Evolutionary conservation across 148 eudicot genomes (phyloP), one percentile per base, ranked within the genome.

Genomic region (Chenopodium berlandieri): DNA sequence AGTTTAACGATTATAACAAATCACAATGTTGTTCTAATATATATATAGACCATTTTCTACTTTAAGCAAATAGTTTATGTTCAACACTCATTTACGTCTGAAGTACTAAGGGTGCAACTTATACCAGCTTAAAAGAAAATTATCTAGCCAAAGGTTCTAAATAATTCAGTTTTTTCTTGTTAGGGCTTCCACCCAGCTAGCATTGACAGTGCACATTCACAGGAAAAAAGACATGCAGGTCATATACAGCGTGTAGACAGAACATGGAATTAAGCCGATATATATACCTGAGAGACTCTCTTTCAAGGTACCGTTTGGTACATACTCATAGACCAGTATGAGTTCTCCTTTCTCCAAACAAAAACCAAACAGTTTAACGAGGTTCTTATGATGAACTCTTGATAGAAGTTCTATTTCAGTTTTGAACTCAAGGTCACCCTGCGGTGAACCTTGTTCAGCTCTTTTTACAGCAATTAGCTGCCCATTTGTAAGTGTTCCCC

Each of bases 321-420:
- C 86, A 70, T 84, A 93, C 86, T 95, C 98, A 62, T 95, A 95
- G 13, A 95, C 90, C 73, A 95, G 65, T 86, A 93, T 90, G 76
- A 89, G 92, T 78, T 92, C 95, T 48, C 86, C 92, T 69, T 92
- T 88, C 83, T 95, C 98, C 27, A 91, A 92, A 75, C 96, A 93
- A 82, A 91, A 95, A 7, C 98, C 98, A 72, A 93, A 89, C 31
- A 95, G 91, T 71, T 82, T 87, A 3, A 95, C 94, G 13, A 95
- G 90, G 80, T 95, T 95, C 82, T 92, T 95, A 83, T 95, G 98
- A 82, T 95, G 98, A 82, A 95, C 97, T 81, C 98, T 84, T 8
- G 98, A 93, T 14, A 95, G 94, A 89, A 95, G 83, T 86, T 95
- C 97, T 46, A 95, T 89, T 84, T 95, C 98, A 32, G 93, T 92